These are phyloP conservation scores for Globisporangium emineosum DNA, from an alignment of 352 stramenopile genomes.

Conservation along the genomic window DNA sequence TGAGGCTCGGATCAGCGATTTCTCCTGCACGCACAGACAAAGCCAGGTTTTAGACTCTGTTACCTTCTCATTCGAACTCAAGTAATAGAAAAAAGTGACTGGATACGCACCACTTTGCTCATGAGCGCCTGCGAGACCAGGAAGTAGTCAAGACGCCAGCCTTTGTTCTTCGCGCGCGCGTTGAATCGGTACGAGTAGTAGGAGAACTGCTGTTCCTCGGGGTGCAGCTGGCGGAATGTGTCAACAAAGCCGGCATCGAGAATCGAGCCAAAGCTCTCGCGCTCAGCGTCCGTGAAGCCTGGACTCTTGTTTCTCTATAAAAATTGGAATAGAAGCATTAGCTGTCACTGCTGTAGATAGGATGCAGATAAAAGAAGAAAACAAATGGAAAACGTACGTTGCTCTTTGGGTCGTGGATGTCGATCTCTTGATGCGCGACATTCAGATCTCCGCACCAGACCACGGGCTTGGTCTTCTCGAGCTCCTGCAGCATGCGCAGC, in stretches of 20 bases:
- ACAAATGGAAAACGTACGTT: slow-evolving; percentile 35
- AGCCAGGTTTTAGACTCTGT: neutral
- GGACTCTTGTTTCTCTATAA: slow-evolving; percentile 61
- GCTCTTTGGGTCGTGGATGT: slow-evolving; percentile 84
- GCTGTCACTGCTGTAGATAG: too few relatives aligned
- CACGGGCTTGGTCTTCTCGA: slow-evolving; percentile 74
- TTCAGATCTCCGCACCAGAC: slow-evolving; percentile 87
- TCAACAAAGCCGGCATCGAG: slow-evolving; percentile 70
- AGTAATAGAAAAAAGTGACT: neutral
- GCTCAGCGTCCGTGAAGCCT: slow-evolving; percentile 78
- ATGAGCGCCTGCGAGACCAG: slow-evolving; percentile 64
- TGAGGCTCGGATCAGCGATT: slow-evolving; percentile 56
- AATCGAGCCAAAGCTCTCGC: slow-evolving; percentile 66
- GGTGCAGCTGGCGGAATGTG: slow-evolving; percentile 64
- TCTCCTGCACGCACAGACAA: slow-evolving; percentile 24
- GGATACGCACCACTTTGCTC: slow-evolving; percentile 49
- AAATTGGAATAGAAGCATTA: neutral
- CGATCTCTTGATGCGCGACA: slow-evolving; percentile 84
- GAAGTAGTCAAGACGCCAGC: slow-evolving; percentile 87
- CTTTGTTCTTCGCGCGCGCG: slow-evolving; percentile 77
- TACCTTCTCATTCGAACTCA: neutral
- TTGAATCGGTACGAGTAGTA: slow-evolving; percentile 86
- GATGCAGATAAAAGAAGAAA: neutral
- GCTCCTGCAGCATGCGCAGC: slow-evolving; percentile 57
- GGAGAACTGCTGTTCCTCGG: slow-evolving; percentile 62